These are phyloP conservation scores for Glaciozyma martinii DNA, from an alignment of 768 basidiomycete species.

Conservation along the genomic window DNA sequence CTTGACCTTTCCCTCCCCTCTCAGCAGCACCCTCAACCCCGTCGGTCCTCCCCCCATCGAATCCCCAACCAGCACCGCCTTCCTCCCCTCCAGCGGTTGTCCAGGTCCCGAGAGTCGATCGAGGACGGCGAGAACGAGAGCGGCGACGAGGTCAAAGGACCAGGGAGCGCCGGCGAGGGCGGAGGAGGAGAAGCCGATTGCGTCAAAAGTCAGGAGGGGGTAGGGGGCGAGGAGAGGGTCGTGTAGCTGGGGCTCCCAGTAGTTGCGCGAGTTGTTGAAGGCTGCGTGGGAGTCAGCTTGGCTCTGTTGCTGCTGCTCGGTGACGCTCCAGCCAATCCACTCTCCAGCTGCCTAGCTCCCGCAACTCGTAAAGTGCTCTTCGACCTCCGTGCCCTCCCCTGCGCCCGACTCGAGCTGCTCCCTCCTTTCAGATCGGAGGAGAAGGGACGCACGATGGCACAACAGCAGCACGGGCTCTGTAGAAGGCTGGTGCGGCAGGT, in stretches of 20 bases:
- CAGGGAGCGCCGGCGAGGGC: not conserved
- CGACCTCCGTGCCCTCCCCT: too few species aligned
- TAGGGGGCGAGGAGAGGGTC: slow-evolving; percentile 1
- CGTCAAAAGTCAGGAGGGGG: not conserved
- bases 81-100: not conserved
- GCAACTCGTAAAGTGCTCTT: too few species aligned
- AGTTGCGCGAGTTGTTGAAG: not conserved
- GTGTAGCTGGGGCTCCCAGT: not conserved
- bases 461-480: not conserved
- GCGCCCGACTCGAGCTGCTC: slow-evolving; percentile 37
- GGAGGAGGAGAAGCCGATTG: not conserved
- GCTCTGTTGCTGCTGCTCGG: too few species aligned
- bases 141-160: slow-evolving; percentile 1
- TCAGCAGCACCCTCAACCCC: not conserved
- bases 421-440: not conserved
- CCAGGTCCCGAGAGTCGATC: not conserved
- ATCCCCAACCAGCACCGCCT: not conserved
- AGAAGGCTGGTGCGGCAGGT: not conserved
- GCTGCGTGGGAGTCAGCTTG: not conserved
- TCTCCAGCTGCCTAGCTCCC: too few species aligned
- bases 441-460: slow-evolving; percentile 1
- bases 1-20: not conserved
- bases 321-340: too few species aligned
- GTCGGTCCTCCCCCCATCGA: slow-evolving; percentile 3
- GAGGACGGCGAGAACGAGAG: not conserved